Conservation (phyloP, 2,329 filamentous ascomycete genomes). For the Pestalotiopsis sp. region DNA sequence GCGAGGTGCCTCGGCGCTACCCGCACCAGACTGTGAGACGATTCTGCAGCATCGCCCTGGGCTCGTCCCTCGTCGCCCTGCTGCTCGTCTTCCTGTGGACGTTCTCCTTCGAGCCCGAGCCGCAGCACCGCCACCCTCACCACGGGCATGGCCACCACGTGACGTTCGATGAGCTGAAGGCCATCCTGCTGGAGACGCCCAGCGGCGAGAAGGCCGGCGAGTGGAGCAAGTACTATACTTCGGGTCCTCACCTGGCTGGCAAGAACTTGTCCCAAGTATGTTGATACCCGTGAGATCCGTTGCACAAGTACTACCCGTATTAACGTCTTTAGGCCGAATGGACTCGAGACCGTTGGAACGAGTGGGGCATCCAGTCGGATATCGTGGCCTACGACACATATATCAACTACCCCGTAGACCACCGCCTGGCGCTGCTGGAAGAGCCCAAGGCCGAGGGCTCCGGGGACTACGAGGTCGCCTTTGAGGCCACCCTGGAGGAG, state of each 20-base stretch:
- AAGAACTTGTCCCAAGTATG: slow-evolving; percentile 72
- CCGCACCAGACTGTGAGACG: slow-evolving; percentile 63
- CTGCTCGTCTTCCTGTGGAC: slow-evolving; percentile 47
- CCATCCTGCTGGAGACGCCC: slow-evolving; percentile 61
- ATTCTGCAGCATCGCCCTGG: slow-evolving; percentile 64
- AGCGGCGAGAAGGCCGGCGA: slow-evolving; percentile 59
- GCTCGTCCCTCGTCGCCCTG: slow-evolving; percentile 56
- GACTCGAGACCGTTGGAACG: slow-evolving; percentile 74
- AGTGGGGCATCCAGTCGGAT: slow-evolving; percentile 66
- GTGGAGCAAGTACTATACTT: slow-evolving; percentile 79
- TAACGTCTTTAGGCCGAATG: slow-evolving; percentile 57
- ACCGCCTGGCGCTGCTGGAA: slow-evolving; percentile 67
- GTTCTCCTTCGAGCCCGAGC: slow-evolving; percentile 29
- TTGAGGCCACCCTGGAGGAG: slow-evolving; percentile 80
- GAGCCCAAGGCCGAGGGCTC: slow-evolving; percentile 35
- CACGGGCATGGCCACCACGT: slow-evolving; percentile 22
- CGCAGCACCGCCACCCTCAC: slow-evolving; percentile 26
- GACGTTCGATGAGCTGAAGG: slow-evolving; percentile 52
- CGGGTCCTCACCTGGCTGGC: slow-evolving; percentile 75
- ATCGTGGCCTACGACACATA: slow-evolving; percentile 76
- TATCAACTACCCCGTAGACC: slow-evolving; percentile 75
- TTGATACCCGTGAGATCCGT: background rate
- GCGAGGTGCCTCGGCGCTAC: slow-evolving; percentile 55
- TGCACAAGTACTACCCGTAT: background rate
- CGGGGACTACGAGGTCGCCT: slow-evolving; percentile 62